A percentile compares a stretch with the other conserved stretches of the same genome.
Conservation (phyloP, 1,139 yeast genomes). For the Lodderomyces metapsilosis region DNA sequence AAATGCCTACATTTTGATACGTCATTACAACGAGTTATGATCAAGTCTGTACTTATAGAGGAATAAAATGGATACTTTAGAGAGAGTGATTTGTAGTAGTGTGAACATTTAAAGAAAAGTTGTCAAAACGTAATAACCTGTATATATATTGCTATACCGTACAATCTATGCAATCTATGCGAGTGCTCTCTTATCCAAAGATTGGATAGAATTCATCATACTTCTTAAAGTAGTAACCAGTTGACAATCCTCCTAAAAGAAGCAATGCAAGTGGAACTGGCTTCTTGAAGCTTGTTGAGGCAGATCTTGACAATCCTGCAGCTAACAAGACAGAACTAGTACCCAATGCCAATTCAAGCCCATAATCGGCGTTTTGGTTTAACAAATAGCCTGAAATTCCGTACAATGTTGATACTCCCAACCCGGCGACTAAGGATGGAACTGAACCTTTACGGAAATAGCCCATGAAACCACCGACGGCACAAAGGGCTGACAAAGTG, state of each 20-base stretch:
- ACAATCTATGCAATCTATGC: too few relatives aligned
- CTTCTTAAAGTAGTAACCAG: constrained; percentile 66
- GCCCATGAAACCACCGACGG: constrained; percentile 74
- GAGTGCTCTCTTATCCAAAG: constrained; percentile 12
- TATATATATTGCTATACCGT: too few relatives aligned
- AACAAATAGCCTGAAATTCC: constrained; percentile 79
- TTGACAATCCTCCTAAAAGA: constrained; percentile 61
- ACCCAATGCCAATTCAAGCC: constrained; percentile 76
- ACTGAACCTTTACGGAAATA: constrained; percentile 68
- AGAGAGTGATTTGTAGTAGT: background rate
- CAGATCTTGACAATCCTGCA: constrained; percentile 71
- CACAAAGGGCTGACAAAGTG: constrained; percentile 71
- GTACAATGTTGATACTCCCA: constrained; percentile 64
- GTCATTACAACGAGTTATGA: constrained; percentile 52
- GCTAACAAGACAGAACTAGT: constrained; percentile 63
- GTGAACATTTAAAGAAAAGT: too few relatives aligned
- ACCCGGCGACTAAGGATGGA: constrained; percentile 81
- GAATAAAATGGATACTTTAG: too few relatives aligned
- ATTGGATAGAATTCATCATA: constrained; percentile 64
- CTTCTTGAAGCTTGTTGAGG: constrained; percentile 57
- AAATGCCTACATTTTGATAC: constrained; percentile 84
- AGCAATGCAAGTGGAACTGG: constrained; percentile 75
- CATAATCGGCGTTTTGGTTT: constrained; percentile 71
- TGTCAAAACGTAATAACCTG: too few relatives aligned
- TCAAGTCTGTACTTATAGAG: background rate